These are phyloP conservation scores for Rostrohypoxylon terebratum DNA, from an alignment of 495 filamentous ascomycete genomes.

Conservation along the genomic window DNA sequence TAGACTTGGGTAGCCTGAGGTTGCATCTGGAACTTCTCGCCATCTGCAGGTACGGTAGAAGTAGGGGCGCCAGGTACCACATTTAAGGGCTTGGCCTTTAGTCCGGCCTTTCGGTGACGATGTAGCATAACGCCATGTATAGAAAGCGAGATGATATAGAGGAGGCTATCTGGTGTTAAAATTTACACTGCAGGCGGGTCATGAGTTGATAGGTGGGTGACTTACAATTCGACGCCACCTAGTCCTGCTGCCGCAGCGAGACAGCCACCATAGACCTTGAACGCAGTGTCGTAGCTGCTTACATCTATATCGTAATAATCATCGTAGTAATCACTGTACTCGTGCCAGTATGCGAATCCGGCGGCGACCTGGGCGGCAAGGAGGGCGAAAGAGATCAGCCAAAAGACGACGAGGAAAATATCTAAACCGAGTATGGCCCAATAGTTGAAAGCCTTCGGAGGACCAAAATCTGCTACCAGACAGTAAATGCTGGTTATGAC, in stretches of 20 bases:
- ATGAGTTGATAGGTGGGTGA: not conserved
- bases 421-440: conserved; percentile 62
- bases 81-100: conserved; percentile 51
- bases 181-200: not conserved
- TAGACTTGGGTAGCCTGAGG: conserved; percentile 42
- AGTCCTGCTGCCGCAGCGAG: conserved; percentile 51
- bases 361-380: conserved; percentile 53
- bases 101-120: conserved; percentile 59
- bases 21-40: conserved; percentile 43
- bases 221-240: conserved; percentile 61
- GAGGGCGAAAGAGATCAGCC: conserved; percentile 59
- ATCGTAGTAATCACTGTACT: conserved; percentile 41
- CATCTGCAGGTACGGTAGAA: conserved; percentile 7
- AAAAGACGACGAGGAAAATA: conserved; percentile 59
- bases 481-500: conserved; percentile 57
- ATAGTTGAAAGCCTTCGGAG: conserved; percentile 59
- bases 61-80: not conserved
- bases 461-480: conserved; percentile 49
- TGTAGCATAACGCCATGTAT: conserved; percentile 56
- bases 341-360: conserved; percentile 25
- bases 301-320: conserved; percentile 25
- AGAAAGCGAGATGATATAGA: conserved; percentile 55
- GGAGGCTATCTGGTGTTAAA: conserved; percentile 49
- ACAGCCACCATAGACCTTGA: conserved; percentile 32
- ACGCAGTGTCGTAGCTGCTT: conserved; percentile 26